Evolutionary conservation across 2,329 filamentous ascomycete genomes (phyloP).

Genomic region (Botrytis aclada): DNA sequence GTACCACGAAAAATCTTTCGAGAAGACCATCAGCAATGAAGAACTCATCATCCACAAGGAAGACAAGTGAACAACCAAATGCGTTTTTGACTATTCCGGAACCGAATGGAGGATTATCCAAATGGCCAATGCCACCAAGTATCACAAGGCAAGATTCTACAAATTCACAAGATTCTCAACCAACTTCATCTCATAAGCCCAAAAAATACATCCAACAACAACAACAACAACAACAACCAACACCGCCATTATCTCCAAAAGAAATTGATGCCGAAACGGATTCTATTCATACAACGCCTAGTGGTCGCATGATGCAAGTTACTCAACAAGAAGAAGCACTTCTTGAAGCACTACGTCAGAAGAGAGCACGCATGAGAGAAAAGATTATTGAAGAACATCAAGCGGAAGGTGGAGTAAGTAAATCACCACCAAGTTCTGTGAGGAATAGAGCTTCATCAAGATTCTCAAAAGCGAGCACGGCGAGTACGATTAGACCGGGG

Average conservation of each 20-base stretch:
- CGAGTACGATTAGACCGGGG: conserved; percentile 24
- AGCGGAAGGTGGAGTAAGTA: conserved; percentile 9
- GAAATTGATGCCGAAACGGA: conserved; percentile 27
- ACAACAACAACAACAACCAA: conserved; percentile 30
- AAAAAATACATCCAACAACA: conserved; percentile 24
- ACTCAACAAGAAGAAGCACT: conserved; percentile 52
- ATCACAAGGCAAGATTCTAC: conserved; percentile 10
- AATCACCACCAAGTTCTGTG: conserved; percentile 27
- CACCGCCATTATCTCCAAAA: conserved; percentile 35
- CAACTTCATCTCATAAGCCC: conserved; percentile 17
- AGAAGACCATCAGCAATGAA: conserved; percentile 2
- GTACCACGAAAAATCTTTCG: neutral
- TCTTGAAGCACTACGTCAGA: conserved; percentile 48
- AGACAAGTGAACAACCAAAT: neutral
- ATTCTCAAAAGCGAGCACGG: conserved; percentile 24
- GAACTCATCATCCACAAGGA: neutral
- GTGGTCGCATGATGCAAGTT: conserved; percentile 46
- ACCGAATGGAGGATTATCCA: neutral
- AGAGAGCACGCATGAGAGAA: conserved; percentile 46
- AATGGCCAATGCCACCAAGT: conserved; percentile 6
- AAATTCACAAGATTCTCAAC: conserved; percentile 3
- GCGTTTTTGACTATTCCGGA: conserved; percentile 13
- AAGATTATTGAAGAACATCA: conserved; percentile 40
- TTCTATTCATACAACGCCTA: conserved; percentile 22
- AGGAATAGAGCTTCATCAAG: conserved; percentile 15